These are phyloP conservation scores for Ceratobasidium theobromae DNA, from an alignment of 1,284 basidiomycete genomes.

Conservation along the genomic window DNA sequence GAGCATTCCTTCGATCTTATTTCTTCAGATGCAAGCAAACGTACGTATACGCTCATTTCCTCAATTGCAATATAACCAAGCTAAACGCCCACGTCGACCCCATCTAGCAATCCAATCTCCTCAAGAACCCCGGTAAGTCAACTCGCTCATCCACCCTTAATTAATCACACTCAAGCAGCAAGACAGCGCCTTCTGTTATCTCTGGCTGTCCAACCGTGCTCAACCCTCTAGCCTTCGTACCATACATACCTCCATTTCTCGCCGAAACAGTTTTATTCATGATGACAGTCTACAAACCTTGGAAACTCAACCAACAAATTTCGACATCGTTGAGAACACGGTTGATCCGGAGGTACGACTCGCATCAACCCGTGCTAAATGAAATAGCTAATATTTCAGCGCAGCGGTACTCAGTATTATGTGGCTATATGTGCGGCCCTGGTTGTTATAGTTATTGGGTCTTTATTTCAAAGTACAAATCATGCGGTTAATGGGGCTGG, in stretches of 20 bases:
- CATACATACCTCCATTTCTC: constrained; percentile 1
- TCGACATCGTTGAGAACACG: background rate
- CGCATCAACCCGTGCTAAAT: background rate
- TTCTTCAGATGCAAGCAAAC: background rate
- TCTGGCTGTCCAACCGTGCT: background rate
- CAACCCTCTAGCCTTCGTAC: background rate
- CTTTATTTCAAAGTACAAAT: background rate
- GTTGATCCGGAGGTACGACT: background rate
- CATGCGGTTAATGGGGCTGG: constrained; percentile 3
- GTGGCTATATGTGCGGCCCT: background rate
- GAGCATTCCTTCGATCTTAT: background rate
- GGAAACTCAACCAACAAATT: background rate
- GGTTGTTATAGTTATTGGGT: background rate
- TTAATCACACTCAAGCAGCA: background rate
- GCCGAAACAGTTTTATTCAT: background rate
- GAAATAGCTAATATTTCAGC: background rate
- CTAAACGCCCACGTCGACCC: background rate
- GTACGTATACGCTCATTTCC: background rate
- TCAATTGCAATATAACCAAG: background rate
- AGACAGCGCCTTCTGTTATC: background rate
- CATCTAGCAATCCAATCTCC: background rate
- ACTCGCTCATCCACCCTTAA: background rate
- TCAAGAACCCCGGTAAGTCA: constrained; percentile 2
- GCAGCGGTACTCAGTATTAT: constrained; percentile 2
- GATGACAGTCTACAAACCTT: constrained; percentile 7